phyloP scores from a whole-genome alignment of 306 rosid genomes.

The Sindora glabra region DNA sequence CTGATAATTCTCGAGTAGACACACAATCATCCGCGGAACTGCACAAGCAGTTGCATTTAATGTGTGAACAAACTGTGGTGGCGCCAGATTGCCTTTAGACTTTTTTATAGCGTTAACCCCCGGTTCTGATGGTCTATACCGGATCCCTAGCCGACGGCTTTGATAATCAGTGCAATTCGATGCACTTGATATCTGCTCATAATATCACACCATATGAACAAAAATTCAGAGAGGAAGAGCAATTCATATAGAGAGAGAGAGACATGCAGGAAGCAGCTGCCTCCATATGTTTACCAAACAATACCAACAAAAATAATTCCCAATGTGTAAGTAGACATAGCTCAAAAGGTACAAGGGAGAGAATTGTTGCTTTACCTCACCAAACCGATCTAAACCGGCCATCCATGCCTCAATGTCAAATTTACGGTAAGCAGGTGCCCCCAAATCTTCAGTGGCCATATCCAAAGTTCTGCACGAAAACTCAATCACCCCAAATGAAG shows the following conservation, averaged over 20 bases:
- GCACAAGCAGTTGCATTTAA: conserved; percentile 64
- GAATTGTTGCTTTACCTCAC: conserved; percentile 56
- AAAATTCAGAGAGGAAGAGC: background rate
- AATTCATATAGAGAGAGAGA: no score
- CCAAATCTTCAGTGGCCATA: conserved; percentile 90
- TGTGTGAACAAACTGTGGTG: conserved; percentile 47
- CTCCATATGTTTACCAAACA: no score
- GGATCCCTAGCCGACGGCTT: conserved; percentile 77
- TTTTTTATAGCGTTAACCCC: conserved; percentile 16
- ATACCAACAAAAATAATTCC: background rate
- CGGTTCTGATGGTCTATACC: conserved; percentile 49
- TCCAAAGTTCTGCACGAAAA: conserved; percentile 70
- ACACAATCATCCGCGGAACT: conserved; percentile 45
- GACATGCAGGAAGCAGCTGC: no score
- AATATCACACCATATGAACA: conserved; percentile 4
- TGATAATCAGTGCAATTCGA: conserved; percentile 85
- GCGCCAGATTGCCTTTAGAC: conserved; percentile 32
- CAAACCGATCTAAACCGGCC: conserved; percentile 90
- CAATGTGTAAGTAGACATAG: no score
- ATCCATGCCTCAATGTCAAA: conserved; percentile 95
- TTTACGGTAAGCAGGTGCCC: conserved; percentile 93
- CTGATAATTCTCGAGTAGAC: conserved; percentile 67
- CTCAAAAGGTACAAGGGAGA: background rate
- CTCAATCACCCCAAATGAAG: background rate
- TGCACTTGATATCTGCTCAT: conserved; percentile 52